Conservation (phyloP, 2,329 filamentous ascomycete species). For the Monascus ruber region DNA sequence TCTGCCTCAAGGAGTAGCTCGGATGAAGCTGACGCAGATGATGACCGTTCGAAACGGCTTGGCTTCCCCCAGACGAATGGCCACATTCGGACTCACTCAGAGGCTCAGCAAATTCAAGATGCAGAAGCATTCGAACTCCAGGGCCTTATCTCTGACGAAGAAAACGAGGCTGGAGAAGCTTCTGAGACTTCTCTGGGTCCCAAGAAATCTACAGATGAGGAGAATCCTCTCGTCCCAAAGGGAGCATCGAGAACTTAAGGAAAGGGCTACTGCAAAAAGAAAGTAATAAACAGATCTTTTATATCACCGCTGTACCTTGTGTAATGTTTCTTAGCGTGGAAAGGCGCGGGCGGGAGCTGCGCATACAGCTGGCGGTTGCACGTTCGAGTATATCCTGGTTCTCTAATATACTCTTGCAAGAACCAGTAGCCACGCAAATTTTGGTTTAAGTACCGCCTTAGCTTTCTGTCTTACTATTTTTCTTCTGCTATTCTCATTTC, state of each 20-base stretch:
- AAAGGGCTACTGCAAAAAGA: too few species aligned
- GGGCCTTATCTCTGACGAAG: conserved; percentile 79
- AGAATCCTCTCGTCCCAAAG: conserved; percentile 13
- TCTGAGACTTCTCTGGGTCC: conserved; percentile 8
- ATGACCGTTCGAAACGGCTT: conserved; percentile 10
- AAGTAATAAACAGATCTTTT: too few species aligned
- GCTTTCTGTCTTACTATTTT: too few species aligned
- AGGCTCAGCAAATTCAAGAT: conserved; percentile 52
- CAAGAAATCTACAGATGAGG: conserved; percentile 21
- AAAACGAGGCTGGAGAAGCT: conserved; percentile 43
- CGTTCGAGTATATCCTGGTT: too few species aligned
- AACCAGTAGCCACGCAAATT: too few species aligned
- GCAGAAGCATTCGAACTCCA: conserved; percentile 91
- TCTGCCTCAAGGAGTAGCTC: conserved; percentile 9
- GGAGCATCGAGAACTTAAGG: conserved; percentile 1
- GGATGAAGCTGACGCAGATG: conserved; percentile 22
- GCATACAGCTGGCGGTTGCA: too few species aligned
- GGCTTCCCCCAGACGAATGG: conserved; percentile 28
- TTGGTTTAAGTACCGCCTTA: too few species aligned
- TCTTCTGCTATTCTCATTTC: too few species aligned
- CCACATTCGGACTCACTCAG: conserved; percentile 28
- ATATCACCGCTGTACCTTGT: too few species aligned
- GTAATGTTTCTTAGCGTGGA: too few species aligned
- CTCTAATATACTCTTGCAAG: too few species aligned
- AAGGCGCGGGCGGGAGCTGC: too few species aligned